A percentile compares a stretch with the other conserved stretches of the same genome.
Conservation (phyloP, 345 rosid genomes). For the Fremontodendron californicum region DNA sequence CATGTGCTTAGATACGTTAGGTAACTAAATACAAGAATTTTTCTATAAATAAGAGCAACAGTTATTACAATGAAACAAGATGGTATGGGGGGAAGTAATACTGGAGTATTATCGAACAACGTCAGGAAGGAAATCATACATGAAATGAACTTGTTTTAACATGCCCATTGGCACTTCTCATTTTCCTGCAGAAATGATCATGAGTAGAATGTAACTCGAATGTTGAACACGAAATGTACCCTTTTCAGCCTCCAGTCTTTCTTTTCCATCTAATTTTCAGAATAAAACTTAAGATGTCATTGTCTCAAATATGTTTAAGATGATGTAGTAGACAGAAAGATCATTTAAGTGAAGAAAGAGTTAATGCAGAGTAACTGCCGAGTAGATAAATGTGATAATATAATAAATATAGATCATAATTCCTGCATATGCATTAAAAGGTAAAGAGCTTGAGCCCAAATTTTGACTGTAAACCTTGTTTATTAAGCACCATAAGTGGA, state of each 20-base stretch:
- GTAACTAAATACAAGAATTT: conserved; percentile 2
- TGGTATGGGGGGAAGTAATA: background rate
- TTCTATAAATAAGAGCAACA: background rate
- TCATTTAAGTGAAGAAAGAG: background rate
- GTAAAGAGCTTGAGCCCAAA: background rate
- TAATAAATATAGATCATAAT: background rate
- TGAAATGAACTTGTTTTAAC: background rate
- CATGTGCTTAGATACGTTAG: conserved; percentile 21
- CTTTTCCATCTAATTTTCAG: background rate
- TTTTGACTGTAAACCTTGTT: background rate
- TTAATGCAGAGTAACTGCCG: background rate
- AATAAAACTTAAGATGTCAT: background rate
- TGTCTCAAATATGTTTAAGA: background rate
- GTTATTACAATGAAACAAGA: conserved; percentile 2
- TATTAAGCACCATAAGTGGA: background rate
- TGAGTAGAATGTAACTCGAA: background rate
- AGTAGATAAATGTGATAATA: background rate
- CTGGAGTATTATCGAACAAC: background rate
- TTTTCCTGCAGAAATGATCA: background rate
- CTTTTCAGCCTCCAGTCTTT: background rate
- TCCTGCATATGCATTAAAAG: background rate
- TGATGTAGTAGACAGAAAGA: background rate
- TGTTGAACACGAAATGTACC: background rate
- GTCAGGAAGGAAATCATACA: background rate
- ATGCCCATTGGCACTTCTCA: background rate